phyloP scores from a whole-genome alignment of 306 rosid genomes.

The Pyrus betulifolia region DNA sequence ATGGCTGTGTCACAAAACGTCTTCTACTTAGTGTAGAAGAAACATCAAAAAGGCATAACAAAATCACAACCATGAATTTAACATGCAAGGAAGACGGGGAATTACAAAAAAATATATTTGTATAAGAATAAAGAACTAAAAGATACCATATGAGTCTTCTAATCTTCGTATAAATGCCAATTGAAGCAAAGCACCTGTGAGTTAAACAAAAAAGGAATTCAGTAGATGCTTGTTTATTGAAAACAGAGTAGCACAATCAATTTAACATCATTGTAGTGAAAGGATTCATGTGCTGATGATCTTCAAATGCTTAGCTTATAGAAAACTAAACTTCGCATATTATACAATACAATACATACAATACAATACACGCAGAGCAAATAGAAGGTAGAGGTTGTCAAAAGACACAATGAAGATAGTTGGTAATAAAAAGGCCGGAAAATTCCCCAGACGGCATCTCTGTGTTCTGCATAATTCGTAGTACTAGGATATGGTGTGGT shows the following conservation, averaged over 20 bases:
- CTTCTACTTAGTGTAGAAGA: not conserved
- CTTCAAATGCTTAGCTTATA: not conserved
- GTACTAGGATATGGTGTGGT: not conserved
- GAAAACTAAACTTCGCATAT: not conserved
- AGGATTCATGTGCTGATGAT: not conserved
- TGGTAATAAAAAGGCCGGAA: not conserved
- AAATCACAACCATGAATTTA: not conserved
- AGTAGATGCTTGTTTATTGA: not conserved
- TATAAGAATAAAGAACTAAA: not conserved
- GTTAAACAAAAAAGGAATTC: not conserved
- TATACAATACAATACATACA: too few species aligned
- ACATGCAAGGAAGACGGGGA: not conserved
- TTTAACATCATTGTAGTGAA: not conserved
- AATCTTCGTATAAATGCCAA: slow-evolving; percentile 76
- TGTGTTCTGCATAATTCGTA: not conserved
- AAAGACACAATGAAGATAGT: not conserved
- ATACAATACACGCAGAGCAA: too few species aligned
- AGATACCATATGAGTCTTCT: slow-evolving; percentile 80
- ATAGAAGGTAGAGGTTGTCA: not conserved
- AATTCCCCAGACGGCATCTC: not conserved
- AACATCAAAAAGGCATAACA: not conserved
- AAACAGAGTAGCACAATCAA: not conserved
- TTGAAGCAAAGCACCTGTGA: slow-evolving; percentile 87
- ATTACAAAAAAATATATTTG: not conserved
- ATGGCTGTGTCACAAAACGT: not conserved